A percentile compares a stretch with the other conserved stretches of the same genome.
Evolutionary conservation across 805 yeast species (phyloP).

Genomic region (Saccharomycopsis vini): DNA sequence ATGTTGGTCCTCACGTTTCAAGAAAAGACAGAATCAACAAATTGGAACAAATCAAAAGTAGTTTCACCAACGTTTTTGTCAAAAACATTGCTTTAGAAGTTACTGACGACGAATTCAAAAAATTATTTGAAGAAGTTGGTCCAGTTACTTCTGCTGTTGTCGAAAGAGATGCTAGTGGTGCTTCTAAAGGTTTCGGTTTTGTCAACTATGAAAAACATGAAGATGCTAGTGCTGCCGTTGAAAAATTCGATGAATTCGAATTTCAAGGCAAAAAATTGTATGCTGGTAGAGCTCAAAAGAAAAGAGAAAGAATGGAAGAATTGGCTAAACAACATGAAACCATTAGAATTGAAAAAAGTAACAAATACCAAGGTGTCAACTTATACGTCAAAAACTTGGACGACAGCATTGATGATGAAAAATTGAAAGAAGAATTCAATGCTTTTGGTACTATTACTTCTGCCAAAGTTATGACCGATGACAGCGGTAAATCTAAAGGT

Average conservation of each 20-base stretch:
- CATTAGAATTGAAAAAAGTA: conserved; percentile 80
- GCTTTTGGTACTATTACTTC: conserved; percentile 93
- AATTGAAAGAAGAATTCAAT: conserved; percentile 82
- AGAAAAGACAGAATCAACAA: conserved; percentile 91
- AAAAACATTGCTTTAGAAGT: conserved; percentile 76
- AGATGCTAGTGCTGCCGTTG: conserved; percentile 85
- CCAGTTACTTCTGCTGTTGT: conserved; percentile 73
- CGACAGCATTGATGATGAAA: conserved; percentile 85
- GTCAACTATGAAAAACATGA: conserved; percentile 85
- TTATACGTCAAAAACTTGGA: conserved; percentile 94
- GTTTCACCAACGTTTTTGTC: conserved; percentile 92
- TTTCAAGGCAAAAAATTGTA: conserved; percentile 76
- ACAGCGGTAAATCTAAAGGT: conserved; percentile 90
- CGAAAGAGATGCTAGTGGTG: conserved; percentile 76
- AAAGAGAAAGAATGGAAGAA: conserved; percentile 93
- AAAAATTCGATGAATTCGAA: conserved; percentile 81
- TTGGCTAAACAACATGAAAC: conserved; percentile 91
- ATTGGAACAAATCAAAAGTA: conserved; percentile 80
- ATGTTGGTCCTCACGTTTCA: conserved; percentile 88
- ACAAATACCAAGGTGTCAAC: conserved; percentile 96
- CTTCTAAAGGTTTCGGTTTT: conserved; percentile 92
- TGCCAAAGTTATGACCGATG: conserved; percentile 93
- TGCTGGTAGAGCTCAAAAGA: conserved; percentile 99
- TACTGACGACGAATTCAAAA: conserved; percentile 61
- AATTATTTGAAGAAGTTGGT: conserved; percentile 68